Conservation (phyloP, 2,329 filamentous ascomycete species). For the Coniochaeta sp. region DNA sequence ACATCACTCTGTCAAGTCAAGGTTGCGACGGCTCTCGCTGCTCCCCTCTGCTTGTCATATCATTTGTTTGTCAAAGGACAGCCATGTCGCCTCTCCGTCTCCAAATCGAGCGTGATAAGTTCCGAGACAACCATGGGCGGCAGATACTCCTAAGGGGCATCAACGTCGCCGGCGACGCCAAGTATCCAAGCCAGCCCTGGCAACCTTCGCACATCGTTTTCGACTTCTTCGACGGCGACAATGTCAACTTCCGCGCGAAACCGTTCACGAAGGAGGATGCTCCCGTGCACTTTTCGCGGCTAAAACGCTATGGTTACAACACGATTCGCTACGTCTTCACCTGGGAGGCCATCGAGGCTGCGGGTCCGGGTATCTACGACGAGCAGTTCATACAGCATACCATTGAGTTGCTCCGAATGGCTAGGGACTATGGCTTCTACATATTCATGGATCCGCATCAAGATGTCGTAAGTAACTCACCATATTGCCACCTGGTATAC, state of each 20-base stretch:
- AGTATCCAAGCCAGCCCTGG: conserved; percentile 76
- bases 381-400: conserved; percentile 91
- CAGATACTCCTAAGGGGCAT: conserved; percentile 89
- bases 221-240: conserved; percentile 87
- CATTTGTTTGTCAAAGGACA: neutral
- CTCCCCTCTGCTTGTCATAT: neutral
- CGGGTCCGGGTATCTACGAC: conserved; percentile 85
- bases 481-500: conserved; percentile 15
- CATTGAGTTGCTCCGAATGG: conserved; percentile 72
- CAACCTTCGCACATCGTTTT: conserved; percentile 71
- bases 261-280: conserved; percentile 82
- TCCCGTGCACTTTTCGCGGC: conserved; percentile 73
- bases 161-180: conserved; percentile 86
- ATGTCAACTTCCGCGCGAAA: conserved; percentile 78
- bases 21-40: neutral
- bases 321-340: conserved; percentile 95
- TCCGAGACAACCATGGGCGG: conserved; percentile 73
- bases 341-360: conserved; percentile 97
- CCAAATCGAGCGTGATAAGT: conserved; percentile 76
- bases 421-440: conserved; percentile 88
- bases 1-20: neutral
- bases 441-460: conserved; percentile 99
- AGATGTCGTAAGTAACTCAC: conserved; percentile 76
- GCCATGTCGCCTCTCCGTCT: conserved; percentile 69
- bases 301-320: conserved; percentile 91